A percentile compares a stretch with the other conserved stretches of the same genome.
phyloP scores from a whole-genome alignment of 345 rosid genomes.

The Salix exigua region DNA sequence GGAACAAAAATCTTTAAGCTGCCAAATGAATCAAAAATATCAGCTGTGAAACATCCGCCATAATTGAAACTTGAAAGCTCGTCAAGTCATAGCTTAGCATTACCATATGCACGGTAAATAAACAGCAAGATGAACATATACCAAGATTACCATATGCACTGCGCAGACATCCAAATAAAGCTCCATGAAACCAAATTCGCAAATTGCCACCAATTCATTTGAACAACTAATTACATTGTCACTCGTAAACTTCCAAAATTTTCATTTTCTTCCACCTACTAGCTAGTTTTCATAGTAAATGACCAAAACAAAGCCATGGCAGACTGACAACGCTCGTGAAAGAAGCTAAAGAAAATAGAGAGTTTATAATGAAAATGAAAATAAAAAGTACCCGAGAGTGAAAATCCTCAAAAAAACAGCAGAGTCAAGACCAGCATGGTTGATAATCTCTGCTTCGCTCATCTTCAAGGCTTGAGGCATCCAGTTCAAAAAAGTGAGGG shows the following conservation, averaged over 20 bases:
- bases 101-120: no score
- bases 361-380: neutral
- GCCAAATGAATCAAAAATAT: slow-evolving; percentile 22
- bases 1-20: slow-evolving; percentile 92
- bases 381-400: slow-evolving; percentile 63
- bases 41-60: neutral
- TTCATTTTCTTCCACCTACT: neutral
- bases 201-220: neutral
- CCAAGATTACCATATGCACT: neutral
- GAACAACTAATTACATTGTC: neutral
- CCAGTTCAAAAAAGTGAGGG: slow-evolving; percentile 88
- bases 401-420: slow-evolving; percentile 88
- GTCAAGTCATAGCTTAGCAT: no score
- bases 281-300: neutral
- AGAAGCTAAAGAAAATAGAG: neutral
- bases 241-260: neutral
- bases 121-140: neutral
- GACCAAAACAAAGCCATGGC: no score
- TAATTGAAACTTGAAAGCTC: neutral
- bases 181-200: neutral
- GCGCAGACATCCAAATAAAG: neutral
- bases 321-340: neutral
- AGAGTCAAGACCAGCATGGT: slow-evolving; percentile 94
- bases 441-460: slow-evolving; percentile 69
- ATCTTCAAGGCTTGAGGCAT: slow-evolving; percentile 97